Conservation (phyloP, 2,329 filamentous ascomycete genomes). For the Paramyrothecium roridum region DNA sequence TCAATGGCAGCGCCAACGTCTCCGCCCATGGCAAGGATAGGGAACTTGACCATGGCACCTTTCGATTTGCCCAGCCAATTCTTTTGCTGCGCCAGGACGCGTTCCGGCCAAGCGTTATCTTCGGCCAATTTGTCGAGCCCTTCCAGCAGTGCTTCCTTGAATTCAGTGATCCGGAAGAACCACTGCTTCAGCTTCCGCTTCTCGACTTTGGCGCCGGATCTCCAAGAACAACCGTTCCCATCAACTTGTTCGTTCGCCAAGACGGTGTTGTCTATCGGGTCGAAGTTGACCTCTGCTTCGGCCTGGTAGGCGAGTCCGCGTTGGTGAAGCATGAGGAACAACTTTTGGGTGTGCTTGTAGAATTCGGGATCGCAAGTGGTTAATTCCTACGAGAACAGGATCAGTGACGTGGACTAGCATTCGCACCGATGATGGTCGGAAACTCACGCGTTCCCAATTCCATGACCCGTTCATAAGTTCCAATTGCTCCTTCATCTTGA, state of each 20-base stretch:
- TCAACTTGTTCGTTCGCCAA: constrained; percentile 94
- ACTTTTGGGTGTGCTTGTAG: constrained; percentile 84
- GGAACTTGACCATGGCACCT: constrained; percentile 71
- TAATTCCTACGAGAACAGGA: constrained; percentile 58
- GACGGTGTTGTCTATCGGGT: constrained; percentile 85
- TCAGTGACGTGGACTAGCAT: constrained; percentile 1
- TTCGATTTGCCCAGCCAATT: constrained; percentile 84
- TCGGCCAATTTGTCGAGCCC: constrained; percentile 66
- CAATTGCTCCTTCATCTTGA: constrained; percentile 80
- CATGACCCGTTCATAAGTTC: constrained; percentile 76
- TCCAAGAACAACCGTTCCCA: constrained; percentile 79
- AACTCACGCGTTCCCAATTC: constrained; percentile 76
- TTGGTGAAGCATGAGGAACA: constrained; percentile 76
- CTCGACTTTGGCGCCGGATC: constrained; percentile 81
- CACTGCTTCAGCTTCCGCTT: constrained; percentile 79
- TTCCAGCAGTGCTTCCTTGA: constrained; percentile 67
- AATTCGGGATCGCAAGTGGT: constrained; percentile 81
- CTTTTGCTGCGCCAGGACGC: constrained; percentile 77
- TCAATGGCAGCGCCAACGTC: constrained; percentile 51
- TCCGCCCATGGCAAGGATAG: constrained; percentile 44
- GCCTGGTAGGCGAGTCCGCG: constrained; percentile 78
- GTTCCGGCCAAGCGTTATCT: constrained; percentile 72
- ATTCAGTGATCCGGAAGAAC: constrained; percentile 83
- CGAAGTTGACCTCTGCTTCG: constrained; percentile 84
- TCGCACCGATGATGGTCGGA: background rate